A percentile compares a stretch with the other conserved stretches of the same genome.
Evolutionary conservation across 129 eudicot genomes (phyloP).

Genomic region (Lactuca sativa): DNA sequence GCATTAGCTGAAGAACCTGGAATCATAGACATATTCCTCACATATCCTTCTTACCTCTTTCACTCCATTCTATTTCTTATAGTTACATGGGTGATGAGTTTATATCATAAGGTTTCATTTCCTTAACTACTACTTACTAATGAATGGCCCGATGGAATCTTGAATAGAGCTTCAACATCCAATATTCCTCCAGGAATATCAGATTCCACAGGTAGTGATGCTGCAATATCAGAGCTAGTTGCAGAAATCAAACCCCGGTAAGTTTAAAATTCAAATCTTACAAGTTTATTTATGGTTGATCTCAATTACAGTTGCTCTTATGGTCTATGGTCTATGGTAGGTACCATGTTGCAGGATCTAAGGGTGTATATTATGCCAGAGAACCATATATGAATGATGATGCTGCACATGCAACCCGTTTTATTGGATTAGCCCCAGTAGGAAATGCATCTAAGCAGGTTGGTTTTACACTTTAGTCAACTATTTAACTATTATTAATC

Average conservation of each 20-base stretch:
- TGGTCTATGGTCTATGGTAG: constrained; percentile 28
- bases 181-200: constrained; percentile 64
- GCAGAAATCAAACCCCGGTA: constrained; percentile 96
- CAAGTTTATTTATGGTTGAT: constrained; percentile 6
- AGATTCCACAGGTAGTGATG: constrained; percentile 61
- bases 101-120: constrained; percentile 11
- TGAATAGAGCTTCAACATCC: constrained; percentile 57
- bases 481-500: background rate
- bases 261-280: constrained; percentile 22
- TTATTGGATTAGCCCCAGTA: constrained; percentile 85
- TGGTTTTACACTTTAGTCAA: constrained; percentile 5
- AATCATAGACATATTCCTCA: constrained; percentile 73
- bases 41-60: constrained; percentile 68
- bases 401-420: constrained; percentile 89
- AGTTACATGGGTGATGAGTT: background rate
- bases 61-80: background rate
- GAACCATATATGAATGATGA: constrained; percentile 77
- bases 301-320: constrained; percentile 19
- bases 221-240: constrained; percentile 73
- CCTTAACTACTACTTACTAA: constrained; percentile 74
- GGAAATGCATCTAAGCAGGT: constrained; percentile 96
- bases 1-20: constrained; percentile 96
- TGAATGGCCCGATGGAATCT: constrained; percentile 91
- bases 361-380: constrained; percentile 74
- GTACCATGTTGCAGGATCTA: constrained; percentile 88